Percentiles rank a stretch among this genome's conserved stretches.
Evolutionary conservation across 345 rosid genomes (phyloP).

Genomic region (Gossypium rotundifolium): DNA sequence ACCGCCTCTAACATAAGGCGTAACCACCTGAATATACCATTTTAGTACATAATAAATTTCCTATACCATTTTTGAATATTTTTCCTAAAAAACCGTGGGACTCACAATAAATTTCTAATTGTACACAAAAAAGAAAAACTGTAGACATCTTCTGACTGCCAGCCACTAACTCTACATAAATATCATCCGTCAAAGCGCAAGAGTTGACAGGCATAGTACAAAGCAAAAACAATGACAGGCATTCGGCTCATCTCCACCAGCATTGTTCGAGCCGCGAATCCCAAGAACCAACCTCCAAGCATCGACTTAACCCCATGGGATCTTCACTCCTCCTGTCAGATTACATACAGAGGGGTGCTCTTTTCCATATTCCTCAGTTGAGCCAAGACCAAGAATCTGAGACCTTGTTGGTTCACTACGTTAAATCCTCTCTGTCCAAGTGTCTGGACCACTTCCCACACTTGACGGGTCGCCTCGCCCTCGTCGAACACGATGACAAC

Average conservation of each 20-base stretch:
- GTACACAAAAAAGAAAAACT: no score
- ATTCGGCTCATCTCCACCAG: neutral
- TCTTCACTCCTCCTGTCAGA: slow-evolving; percentile 6
- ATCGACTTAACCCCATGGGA: neutral
- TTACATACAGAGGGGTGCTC: slow-evolving; percentile 18
- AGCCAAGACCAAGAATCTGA: neutral
- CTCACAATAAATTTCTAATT: no score
- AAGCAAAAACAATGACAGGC: neutral
- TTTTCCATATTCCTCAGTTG: slow-evolving; percentile 20
- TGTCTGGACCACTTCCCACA: slow-evolving; percentile 12
- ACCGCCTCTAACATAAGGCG: no score
- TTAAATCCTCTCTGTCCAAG: slow-evolving; percentile 18
- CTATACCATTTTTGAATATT: no score
- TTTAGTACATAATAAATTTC: no score
- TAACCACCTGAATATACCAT: no score
- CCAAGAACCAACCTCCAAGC: neutral
- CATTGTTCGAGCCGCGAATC: neutral
- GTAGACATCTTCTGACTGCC: no score
- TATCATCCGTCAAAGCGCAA: no score
- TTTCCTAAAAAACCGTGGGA: no score
- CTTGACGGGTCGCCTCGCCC: slow-evolving; percentile 10
- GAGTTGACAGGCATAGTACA: no score
- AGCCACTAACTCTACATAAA: no score
- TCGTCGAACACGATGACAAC: neutral
- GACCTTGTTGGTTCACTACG: neutral